Conservation (phyloP, 2,329 filamentous ascomycete genomes). For the Sphaerostilbella broomeana region DNA sequence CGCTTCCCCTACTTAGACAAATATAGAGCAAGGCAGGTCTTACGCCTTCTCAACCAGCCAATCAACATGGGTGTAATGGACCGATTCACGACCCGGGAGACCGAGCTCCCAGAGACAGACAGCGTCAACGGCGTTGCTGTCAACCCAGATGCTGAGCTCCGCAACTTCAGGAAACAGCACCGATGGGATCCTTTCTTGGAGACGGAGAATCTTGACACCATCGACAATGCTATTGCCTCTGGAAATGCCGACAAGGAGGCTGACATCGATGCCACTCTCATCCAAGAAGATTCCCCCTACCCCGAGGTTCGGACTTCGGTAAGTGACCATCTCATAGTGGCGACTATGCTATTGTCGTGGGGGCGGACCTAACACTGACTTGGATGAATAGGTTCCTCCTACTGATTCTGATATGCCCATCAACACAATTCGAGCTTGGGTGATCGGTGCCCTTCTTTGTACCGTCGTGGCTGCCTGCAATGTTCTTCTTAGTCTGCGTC, state of each 20-base stretch:
- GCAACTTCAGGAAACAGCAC: constrained; percentile 25
- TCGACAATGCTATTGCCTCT: constrained; percentile 37
- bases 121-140: background rate
- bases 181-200: constrained; percentile 50
- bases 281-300: constrained; percentile 45
- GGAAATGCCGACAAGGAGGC: constrained; percentile 36
- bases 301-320: constrained; percentile 35
- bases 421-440: constrained; percentile 54
- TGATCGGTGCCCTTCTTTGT: constrained; percentile 48
- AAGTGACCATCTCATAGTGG: background rate
- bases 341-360: background rate
- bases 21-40: background rate
- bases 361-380: background rate
- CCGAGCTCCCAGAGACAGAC: background rate
- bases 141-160: constrained; percentile 8
- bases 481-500: constrained; percentile 42
- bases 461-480: constrained; percentile 50
- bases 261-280: constrained; percentile 35
- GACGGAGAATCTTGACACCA: constrained; percentile 41
- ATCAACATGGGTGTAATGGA: constrained; percentile 1
- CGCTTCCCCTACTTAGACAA: too few species aligned
- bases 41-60: background rate
- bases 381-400: constrained; percentile 17
- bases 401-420: constrained; percentile 44
- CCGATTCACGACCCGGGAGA: background rate